These are phyloP conservation scores for Sporothrix brasiliensis DNA, from an alignment of 2,329 filamentous ascomycete species.

Conservation along the genomic window DNA sequence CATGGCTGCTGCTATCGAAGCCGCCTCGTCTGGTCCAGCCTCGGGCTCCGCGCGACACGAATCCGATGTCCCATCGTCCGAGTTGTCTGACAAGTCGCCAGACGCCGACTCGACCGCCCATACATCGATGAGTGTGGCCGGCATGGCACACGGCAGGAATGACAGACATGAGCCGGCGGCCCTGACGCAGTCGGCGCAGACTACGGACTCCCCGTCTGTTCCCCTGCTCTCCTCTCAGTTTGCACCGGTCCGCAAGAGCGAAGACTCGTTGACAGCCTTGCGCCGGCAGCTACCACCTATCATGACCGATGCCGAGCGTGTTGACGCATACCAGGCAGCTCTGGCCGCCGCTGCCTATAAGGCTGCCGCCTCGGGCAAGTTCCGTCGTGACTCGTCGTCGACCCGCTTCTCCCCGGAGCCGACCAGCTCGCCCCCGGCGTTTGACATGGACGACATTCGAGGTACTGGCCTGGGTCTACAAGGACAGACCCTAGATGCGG, in stretches of 20 bases:
- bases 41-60: conserved; percentile 37
- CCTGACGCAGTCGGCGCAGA: neutral
- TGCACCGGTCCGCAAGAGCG: conserved; percentile 5
- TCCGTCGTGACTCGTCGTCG: conserved; percentile 62
- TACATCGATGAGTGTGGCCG: conserved; percentile 52
- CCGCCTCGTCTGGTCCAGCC: conserved; percentile 4
- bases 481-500: neutral
- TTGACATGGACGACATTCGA: conserved; percentile 8
- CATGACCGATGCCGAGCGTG: conserved; percentile 35
- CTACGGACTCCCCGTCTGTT: conserved; percentile 15
- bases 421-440: neutral
- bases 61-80: conserved; percentile 50
- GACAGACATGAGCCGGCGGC: neutral
- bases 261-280: conserved; percentile 28
- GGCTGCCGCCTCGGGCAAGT: conserved; percentile 75
- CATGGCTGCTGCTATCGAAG: conserved; percentile 30
- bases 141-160: conserved; percentile 8
- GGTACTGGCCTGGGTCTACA: conserved; percentile 21
- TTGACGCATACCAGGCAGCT: conserved; percentile 74
- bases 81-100: conserved; percentile 50
- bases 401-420: conserved; percentile 39
- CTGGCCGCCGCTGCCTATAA: conserved; percentile 79
- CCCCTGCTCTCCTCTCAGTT: conserved; percentile 32
- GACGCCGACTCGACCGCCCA: conserved; percentile 55
- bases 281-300: conserved; percentile 32